A percentile compares a stretch with the other conserved stretches of the same genome.
phyloP scores from a whole-genome alignment of 768 basidiomycete genomes.

The Mycena epipterygia region DNA sequence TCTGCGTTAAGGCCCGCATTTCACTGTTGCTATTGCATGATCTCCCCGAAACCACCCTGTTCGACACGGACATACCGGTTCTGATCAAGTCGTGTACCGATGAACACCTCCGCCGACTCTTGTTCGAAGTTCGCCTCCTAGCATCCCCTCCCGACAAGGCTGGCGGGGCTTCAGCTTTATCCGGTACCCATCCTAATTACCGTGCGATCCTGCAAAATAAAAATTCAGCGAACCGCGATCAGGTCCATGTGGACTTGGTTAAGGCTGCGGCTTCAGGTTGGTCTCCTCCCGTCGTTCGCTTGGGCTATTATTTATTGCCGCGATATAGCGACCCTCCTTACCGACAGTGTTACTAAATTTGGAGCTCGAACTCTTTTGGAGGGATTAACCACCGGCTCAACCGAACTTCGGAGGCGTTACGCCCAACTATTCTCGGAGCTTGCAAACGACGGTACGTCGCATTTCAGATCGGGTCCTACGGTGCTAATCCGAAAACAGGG shows the following conservation, averaged over 20 bases:
- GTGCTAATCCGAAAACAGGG: not conserved
- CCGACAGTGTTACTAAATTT: not conserved
- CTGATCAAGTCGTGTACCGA: not conserved
- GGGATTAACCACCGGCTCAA: not conserved
- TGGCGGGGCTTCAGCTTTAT: too few species aligned
- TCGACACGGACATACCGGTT: not conserved
- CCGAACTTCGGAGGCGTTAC: not conserved
- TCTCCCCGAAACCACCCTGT: not conserved
- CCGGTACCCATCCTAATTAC: not conserved
- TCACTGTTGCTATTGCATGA: not conserved
- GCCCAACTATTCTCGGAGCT: not conserved
- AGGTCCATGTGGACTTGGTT: too few species aligned
- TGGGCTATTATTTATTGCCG: too few species aligned
- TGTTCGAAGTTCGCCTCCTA: not conserved
- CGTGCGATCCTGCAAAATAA: not conserved
- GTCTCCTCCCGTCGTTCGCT: too few species aligned
- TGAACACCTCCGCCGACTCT: not conserved
- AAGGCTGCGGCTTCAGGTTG: too few species aligned
- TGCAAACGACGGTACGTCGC: not conserved
- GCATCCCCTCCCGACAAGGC: not conserved
- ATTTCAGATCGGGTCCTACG: too few species aligned
- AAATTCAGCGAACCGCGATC: not conserved
- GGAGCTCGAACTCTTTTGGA: not conserved
- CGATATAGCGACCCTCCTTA: too few species aligned
- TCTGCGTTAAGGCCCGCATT: too few species aligned